Evolutionary conservation across 495 filamentous ascomycete genomes (phyloP).

Genomic region (Apiosordaria backusii): DNA sequence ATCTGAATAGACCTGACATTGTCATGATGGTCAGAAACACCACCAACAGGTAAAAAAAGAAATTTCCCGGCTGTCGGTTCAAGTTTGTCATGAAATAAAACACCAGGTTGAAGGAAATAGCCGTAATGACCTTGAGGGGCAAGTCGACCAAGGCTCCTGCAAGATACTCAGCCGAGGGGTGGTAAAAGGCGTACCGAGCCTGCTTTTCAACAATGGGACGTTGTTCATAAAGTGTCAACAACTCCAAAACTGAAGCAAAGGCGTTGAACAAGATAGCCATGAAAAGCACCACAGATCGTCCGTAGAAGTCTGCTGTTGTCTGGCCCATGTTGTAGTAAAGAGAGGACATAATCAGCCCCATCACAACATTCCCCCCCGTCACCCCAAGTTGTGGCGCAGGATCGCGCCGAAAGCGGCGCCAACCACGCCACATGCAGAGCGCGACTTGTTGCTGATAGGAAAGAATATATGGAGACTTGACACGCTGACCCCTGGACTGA

Average conservation of each 20-base stretch:
- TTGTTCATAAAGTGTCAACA: constrained; percentile 57
- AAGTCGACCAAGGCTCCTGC: constrained; percentile 59
- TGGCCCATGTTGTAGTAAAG: constrained; percentile 31
- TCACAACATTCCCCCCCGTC: neutral
- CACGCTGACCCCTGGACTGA: neutral
- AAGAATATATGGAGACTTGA: neutral
- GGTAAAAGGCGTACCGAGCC: constrained; percentile 59
- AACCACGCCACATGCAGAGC: neutral
- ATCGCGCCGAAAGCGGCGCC: neutral
- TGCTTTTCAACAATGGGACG: constrained; percentile 64
- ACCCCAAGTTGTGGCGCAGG: too few species aligned
- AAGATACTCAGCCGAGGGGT: constrained; percentile 55
- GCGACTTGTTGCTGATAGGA: neutral
- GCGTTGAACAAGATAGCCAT: constrained; percentile 55
- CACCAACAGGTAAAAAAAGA: neutral
- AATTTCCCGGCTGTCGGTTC: constrained; percentile 7
- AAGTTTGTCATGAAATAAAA: constrained; percentile 59
- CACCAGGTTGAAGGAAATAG: constrained; percentile 50
- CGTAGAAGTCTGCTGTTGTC: too few species aligned
- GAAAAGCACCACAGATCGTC: too few species aligned
- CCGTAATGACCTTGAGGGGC: constrained; percentile 49
- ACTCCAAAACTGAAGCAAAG: constrained; percentile 53
- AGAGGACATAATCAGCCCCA: neutral
- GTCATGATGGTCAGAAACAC: neutral
- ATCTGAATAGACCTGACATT: neutral